A percentile compares a stretch with the other conserved stretches of the same genome.
Conservation (phyloP, 2,329 filamentous ascomycete species). For the Sclerotinia minor region DNA sequence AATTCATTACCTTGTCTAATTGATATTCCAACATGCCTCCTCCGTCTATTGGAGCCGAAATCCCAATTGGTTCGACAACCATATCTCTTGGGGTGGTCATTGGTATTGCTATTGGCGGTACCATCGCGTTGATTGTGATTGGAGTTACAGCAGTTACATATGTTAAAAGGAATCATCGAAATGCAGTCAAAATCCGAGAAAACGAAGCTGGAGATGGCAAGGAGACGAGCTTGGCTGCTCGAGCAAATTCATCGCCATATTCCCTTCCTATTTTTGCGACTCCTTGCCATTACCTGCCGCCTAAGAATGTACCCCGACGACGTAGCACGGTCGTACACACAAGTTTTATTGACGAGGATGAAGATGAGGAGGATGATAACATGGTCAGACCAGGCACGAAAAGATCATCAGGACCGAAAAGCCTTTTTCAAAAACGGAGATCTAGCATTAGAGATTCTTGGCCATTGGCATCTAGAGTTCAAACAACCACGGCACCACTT, state of each 20-base stretch:
- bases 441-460: slow-evolving; percentile 38
- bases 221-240: neutral
- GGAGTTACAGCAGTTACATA: slow-evolving; percentile 6
- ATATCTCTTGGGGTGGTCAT: slow-evolving; percentile 5
- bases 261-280: slow-evolving; percentile 8
- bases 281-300: slow-evolving; percentile 18
- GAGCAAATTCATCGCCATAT: neutral
- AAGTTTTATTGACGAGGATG: slow-evolving; percentile 14
- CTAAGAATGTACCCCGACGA: neutral
- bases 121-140: neutral
- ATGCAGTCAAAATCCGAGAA: neutral
- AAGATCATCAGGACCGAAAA: slow-evolving; percentile 26
- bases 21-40: slow-evolving; percentile 11
- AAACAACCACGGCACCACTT: slow-evolving; percentile 21
- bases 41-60: neutral
- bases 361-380: slow-evolving; percentile 22
- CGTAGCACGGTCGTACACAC: neutral
- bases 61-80: slow-evolving; percentile 2
- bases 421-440: slow-evolving; percentile 29
- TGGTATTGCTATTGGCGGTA: slow-evolving; percentile 16
- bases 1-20: neutral
- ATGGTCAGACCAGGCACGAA: slow-evolving; percentile 23
- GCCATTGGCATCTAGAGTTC: slow-evolving; percentile 34
- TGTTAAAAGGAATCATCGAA: neutral
- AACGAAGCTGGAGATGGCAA: neutral